Conservation (phyloP, 1,139 yeast genomes). For the Arxiozyma bovina region DNA sequence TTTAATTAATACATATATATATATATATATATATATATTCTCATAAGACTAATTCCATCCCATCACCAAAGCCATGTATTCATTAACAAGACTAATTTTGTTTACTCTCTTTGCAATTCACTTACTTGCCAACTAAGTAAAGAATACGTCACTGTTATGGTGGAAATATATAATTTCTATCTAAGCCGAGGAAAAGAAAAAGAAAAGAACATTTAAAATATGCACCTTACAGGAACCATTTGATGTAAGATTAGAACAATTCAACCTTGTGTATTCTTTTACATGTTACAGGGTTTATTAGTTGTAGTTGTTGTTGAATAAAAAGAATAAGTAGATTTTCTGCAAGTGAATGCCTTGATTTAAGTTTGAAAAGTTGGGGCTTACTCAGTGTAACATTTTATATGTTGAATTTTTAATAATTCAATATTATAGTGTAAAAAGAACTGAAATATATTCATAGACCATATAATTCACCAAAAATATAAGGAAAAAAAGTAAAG, state of each 20-base stretch:
- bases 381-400: not conserved
- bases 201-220: too few relatives aligned
- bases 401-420: not conserved
- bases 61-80: not conserved
- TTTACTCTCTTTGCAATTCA: too few relatives aligned
- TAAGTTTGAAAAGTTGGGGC: too few relatives aligned
- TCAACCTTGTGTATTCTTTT: too few relatives aligned
- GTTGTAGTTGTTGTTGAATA: not conserved
- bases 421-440: too few relatives aligned
- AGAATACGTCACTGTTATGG: too few relatives aligned
- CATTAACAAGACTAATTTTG: not conserved
- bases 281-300: too few relatives aligned
- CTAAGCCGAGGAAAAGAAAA: not conserved
- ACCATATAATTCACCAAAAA: too few relatives aligned
- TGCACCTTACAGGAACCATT: too few relatives aligned
- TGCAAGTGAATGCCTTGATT: too few relatives aligned
- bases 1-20: not conserved
- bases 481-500: not conserved
- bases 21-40: not conserved
- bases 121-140: too few relatives aligned
- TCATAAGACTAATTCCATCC: too few relatives aligned
- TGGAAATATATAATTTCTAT: not conserved
- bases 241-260: not conserved
- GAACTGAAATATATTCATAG: not conserved
- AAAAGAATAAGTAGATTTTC: not conserved